Evolutionary conservation across 2,329 filamentous ascomycete genomes (phyloP).

Genomic region (Alternaria tenuissima): DNA sequence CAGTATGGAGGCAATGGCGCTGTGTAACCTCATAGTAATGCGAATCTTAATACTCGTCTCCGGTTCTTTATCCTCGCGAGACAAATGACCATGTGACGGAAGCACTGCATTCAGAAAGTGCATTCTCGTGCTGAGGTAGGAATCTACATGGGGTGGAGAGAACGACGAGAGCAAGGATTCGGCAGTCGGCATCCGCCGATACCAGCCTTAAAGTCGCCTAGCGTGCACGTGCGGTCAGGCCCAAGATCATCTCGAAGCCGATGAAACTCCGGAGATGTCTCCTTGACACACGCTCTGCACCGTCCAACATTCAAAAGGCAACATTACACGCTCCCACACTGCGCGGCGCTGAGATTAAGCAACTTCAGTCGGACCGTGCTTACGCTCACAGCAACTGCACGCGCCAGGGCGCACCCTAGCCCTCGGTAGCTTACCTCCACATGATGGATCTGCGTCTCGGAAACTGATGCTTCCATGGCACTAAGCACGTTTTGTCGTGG

Average conservation of each 20-base stretch:
- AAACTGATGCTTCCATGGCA: conserved; percentile 27
- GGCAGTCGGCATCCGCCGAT: not conserved
- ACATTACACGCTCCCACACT: conserved; percentile 35
- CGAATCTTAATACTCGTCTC: not conserved
- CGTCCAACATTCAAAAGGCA: conserved; percentile 25
- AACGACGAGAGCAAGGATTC: not conserved
- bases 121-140: not conserved
- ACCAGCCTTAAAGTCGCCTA: not conserved
- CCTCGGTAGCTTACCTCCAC: conserved; percentile 3
- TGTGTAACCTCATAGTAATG: not conserved
- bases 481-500: conserved; percentile 21
- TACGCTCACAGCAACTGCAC: conserved; percentile 24
- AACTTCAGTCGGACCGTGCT: conserved; percentile 9
- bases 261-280: conserved; percentile 30
- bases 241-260: conserved; percentile 21
- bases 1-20: not conserved
- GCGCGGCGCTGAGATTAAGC: conserved; percentile 8
- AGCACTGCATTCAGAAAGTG: conserved; percentile 42
- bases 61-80: no score
- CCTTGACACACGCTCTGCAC: conserved; percentile 38
- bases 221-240: conserved; percentile 14
- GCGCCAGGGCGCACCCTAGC: conserved; percentile 18
- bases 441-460: conserved; percentile 25
- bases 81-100: conserved; percentile 41
- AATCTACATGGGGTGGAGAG: not conserved